Conservation (phyloP, 2,329 filamentous ascomycete species). For the Hypoxylon sp. region DNA sequence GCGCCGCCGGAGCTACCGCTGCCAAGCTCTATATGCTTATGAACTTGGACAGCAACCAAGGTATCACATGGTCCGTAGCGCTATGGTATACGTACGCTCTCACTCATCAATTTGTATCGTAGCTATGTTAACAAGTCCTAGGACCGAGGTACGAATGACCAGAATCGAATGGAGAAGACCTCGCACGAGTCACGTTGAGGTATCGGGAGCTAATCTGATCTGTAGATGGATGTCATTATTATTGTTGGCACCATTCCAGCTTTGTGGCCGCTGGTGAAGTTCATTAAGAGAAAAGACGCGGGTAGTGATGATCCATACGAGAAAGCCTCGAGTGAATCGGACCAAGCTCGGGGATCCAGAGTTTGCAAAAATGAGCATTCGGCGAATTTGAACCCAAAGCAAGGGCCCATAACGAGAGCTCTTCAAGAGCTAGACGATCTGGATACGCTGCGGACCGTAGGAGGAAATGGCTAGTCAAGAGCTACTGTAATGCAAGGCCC, state of each 20-base stretch:
- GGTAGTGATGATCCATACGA: slow-evolving; percentile 5
- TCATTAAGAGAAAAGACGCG: neutral
- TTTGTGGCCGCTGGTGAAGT: slow-evolving; percentile 5
- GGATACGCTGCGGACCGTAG: neutral
- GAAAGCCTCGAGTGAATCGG: neutral
- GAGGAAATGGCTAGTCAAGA: neutral
- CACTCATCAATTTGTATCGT: neutral
- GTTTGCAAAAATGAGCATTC: neutral
- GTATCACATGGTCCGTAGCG: slow-evolving; percentile 17
- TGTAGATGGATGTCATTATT: slow-evolving; percentile 14
- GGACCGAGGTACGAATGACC: slow-evolving; percentile 6
- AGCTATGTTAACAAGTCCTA: neutral
- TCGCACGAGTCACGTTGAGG: neutral
- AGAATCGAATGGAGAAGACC: neutral
- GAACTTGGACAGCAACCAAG: slow-evolving; percentile 2
- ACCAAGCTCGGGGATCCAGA: slow-evolving; percentile 4
- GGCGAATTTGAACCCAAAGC: neutral
- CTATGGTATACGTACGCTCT: slow-evolving; percentile 19
- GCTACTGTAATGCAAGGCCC: neutral
- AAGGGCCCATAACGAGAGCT: slow-evolving; percentile 5
- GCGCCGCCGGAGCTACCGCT: neutral
- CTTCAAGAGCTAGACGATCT: slow-evolving; percentile 10
- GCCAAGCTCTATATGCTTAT: slow-evolving; percentile 6
- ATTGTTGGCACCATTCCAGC: slow-evolving; percentile 13
- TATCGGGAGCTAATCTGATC: neutral